Conservation (phyloP, 441 rosid species). For the Adansonia rubrostipa region DNA sequence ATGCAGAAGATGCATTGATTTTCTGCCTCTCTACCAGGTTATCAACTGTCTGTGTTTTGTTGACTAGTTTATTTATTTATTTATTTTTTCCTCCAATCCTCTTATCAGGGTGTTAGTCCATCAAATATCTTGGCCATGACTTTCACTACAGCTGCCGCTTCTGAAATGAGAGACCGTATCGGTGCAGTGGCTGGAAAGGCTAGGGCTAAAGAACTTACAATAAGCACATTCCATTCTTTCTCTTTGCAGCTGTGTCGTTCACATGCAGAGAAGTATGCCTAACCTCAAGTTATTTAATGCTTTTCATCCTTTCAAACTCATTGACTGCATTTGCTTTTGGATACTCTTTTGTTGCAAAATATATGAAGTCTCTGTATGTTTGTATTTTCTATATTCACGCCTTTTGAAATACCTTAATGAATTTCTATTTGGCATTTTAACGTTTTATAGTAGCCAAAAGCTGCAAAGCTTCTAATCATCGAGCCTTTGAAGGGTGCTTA, state of each 20-base stretch:
- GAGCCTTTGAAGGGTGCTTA: not conserved
- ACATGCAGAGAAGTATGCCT: conserved; percentile 87
- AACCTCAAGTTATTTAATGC: not conserved
- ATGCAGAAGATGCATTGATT: conserved; percentile 3
- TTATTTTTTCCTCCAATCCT: conserved; percentile 7
- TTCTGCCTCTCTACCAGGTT: conserved; percentile 4
- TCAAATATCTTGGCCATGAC: conserved; percentile 97
- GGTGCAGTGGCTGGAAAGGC: conserved; percentile 81
- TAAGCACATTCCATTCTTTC: conserved; percentile 97
- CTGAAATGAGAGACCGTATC: conserved; percentile 94
- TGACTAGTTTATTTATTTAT: conserved; percentile 5
- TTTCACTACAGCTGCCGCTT: conserved; percentile 95
- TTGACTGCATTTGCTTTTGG: conserved; percentile 3
- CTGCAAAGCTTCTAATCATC: not conserved
- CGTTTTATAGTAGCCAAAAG: conserved; percentile 12
- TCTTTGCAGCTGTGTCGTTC: conserved; percentile 91
- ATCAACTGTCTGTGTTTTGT: not conserved
- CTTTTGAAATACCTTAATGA: not conserved
- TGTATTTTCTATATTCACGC: not conserved
- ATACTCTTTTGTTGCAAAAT: conserved; percentile 9
- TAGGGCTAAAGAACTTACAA: conserved; percentile 74
- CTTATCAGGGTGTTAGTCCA: conserved; percentile 69
- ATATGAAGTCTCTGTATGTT: not conserved
- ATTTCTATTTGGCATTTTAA: conserved; percentile 16
- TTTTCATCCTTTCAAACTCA: not conserved